Base-by-base conservation (phyloP, 768 basidiomycete genomes). In the Heimioporus sp. region DNA sequence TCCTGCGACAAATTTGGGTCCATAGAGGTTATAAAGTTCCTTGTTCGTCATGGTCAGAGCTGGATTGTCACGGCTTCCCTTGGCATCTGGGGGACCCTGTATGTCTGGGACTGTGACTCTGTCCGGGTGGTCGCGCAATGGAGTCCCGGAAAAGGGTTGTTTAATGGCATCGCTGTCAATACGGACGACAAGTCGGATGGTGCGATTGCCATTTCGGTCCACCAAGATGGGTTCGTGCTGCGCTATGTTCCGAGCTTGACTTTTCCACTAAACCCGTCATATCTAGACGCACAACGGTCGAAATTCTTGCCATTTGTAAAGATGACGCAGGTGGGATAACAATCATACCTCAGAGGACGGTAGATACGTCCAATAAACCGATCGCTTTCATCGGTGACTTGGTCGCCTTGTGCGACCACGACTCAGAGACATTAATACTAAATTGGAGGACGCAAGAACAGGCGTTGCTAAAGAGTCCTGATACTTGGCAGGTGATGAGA, bases 81-180 rank as follows among this genome's bases (percentile, higher is more conserved):
- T 53, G 73, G 76, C 7, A 78, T 87, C 45, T 87, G 86, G 86
- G 80, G 81, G 37, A 70, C 73, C 16, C 57, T 87, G 43, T 71
- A 74, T 1, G 58, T 83, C 17, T 85, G 86, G 81, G 74, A 81
- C 49, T 61, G 48, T 24, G 48, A 58, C 38, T 50, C 60, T 13
- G 57, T 80, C 20, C 54, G 48, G 28, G 54, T 60, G 10, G 62
- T 66, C 13, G 76, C 73, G 13, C 72, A 79, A 45, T 86, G 86
- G 85, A 76, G 74, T 24, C 78, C 75, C 0, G 73, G 76, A 46
- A 78, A 78, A 15, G 78, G 74, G 1, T 61, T 85, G 9, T 80
- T 86, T 52, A 76, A 72, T 36, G 79, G 76, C 2, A 69, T 85
- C 46, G 70, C 72, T 3, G 61, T 86, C 36, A 86, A 86, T 61